Base-by-base conservation (phyloP, 768 basidiomycete genomes). In the Kwoniella shandongensis region DNA sequence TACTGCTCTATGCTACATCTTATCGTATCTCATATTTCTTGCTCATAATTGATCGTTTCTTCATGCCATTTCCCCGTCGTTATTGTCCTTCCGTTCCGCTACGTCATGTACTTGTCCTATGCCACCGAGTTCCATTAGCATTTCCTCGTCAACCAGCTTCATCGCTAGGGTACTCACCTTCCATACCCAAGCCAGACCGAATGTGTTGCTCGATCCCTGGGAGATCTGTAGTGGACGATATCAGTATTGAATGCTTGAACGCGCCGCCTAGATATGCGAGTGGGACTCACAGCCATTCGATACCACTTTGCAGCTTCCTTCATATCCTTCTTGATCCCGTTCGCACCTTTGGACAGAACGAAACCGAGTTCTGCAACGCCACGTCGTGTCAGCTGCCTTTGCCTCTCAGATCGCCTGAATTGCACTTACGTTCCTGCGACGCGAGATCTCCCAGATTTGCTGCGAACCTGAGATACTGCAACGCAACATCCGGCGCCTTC, bases 301-400 rank as follows among this genome's bases (percentile, higher is more conserved):
- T 76, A 76, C 75, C 75, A 76, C 45, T 59, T 65, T 8, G 73
- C 73, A 25, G 75, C 73, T 54, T 75, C 73, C 45, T 72, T 67
- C 73, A 72, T 73, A 59, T 76, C 75, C 58, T 76, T 76, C 63
- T 75, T 76, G 17, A 76, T 45, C 22, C 73, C 73, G 26, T 47
- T 61, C 23, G 62, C 57, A 2, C 75, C 75, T 45, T 73, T 73
- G 1, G 67, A 70, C 45, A 75, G 47, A 25, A 76, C 42, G 53
- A 69, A 70, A 4, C 72, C 75, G 12, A 76, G 64, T 53, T 76
- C 75, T 76, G 44, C 26, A 18, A 11, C n/a, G 17, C n/a, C n/a
- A n/a, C n/a, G 18, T 40, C 36, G 23, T 53, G 45, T n/a, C 18
- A 29, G 6, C 40, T 20, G 41, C 36, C 17, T 17, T 29, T 10